These are phyloP conservation scores for Astrothelium subdiscretum DNA, from an alignment of 495 filamentous ascomycete genomes.

Conservation along the genomic window DNA sequence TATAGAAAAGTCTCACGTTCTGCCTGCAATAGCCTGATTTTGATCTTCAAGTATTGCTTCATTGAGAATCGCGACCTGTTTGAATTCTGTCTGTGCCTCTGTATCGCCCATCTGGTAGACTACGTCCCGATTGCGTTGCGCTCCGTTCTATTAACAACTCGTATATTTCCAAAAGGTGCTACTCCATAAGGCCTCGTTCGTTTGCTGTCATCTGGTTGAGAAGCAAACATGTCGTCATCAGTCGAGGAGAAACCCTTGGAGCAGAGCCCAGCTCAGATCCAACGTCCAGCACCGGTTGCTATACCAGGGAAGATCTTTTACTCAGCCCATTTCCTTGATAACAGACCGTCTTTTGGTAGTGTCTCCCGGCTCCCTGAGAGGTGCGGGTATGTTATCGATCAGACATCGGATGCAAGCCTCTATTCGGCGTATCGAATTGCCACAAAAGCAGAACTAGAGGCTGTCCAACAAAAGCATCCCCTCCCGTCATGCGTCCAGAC, in stretches of 20 bases:
- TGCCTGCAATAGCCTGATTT: no score
- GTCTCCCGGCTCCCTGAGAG: neutral
- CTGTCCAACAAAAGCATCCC: neutral
- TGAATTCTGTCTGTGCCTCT: no score
- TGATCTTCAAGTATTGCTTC: no score
- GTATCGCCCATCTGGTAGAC: no score
- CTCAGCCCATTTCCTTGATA: neutral
- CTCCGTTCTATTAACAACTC: no score
- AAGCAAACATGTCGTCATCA: no score
- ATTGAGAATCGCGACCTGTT: no score
- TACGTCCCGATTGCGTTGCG: no score
- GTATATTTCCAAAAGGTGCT: no score
- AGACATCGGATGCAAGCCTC: neutral
- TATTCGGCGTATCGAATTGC: neutral
- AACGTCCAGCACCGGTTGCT: neutral
- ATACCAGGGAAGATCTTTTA: neutral
- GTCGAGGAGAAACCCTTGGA: neutral
- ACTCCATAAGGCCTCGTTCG: no score
- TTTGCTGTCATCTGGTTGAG: no score
- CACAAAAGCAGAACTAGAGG: neutral
- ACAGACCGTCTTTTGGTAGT: neutral
- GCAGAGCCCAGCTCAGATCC: neutral
- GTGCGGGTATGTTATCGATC: neutral
- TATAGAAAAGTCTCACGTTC: no score
- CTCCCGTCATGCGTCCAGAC: slow-evolving; percentile 1